Percentiles rank a stretch among this genome's conserved stretches.
Conservation (phyloP, 2,329 filamentous ascomycete species). For the Aspergillus neotritici region DNA sequence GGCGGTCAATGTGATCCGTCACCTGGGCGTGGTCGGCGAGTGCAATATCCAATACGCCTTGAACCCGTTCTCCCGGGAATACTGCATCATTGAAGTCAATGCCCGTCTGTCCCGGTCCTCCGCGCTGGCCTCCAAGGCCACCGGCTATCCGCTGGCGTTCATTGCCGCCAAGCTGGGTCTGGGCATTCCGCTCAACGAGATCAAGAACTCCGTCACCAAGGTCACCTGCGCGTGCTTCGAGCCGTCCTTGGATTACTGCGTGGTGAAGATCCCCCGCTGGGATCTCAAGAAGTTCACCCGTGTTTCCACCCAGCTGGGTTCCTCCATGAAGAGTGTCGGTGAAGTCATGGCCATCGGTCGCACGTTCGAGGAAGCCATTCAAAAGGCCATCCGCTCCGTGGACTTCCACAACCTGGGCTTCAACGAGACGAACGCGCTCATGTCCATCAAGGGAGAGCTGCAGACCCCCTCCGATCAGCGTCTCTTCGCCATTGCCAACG, state of each 20-base stretch:
- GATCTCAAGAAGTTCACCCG: conserved; percentile 98
- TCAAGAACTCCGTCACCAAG: conserved; percentile 92
- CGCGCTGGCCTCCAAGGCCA: conserved; percentile 92
- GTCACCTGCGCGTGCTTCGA: conserved; percentile 97
- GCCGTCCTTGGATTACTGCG: conserved; percentile 94
- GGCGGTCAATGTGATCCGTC: conserved; percentile 92
- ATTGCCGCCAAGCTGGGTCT: conserved; percentile 95
- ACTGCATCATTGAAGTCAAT: conserved; percentile 99
- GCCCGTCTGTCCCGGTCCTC: conserved; percentile 92
- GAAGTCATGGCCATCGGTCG: conserved; percentile 98
- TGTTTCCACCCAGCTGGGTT: conserved; percentile 90
- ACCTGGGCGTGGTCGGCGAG: conserved; percentile 94
- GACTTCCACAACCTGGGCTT: conserved; percentile 95
- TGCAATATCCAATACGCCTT: conserved; percentile 99
- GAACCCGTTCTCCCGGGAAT: conserved; percentile 91
- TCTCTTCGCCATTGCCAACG: conserved; percentile 94
- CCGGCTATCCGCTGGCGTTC: conserved; percentile 91
- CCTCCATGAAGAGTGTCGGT: conserved; percentile 99
- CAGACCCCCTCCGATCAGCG: conserved; percentile 97
- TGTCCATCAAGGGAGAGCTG: conserved; percentile 92
- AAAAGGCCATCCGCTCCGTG: conserved; percentile 93
- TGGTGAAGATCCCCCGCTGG: conserved; percentile 98
- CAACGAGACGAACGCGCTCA: conserved; percentile 82
- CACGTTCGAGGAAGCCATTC: conserved; percentile 96
- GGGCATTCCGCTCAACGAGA: conserved; percentile 90